Percentiles rank a stretch among this genome's conserved stretches.
These are phyloP conservation scores for Diaporthe aspalathi DNA, from an alignment of 2,329 filamentous ascomycete genomes.

Conservation along the genomic window DNA sequence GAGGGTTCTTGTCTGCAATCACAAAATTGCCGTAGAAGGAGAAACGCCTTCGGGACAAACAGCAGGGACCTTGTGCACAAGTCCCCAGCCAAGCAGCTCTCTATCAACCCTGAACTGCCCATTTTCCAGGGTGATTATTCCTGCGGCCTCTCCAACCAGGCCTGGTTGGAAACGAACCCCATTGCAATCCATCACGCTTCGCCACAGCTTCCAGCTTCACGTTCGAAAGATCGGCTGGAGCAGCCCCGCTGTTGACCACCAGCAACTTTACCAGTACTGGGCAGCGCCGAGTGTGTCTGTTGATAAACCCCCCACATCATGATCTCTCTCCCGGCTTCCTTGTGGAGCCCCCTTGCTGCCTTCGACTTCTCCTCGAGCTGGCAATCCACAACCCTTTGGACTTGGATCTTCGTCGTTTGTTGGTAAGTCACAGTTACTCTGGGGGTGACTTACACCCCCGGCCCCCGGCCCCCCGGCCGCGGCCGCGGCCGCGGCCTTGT, in stretches of 20 bases:
- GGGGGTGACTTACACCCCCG: neutral
- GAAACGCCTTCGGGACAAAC: constrained; percentile 35
- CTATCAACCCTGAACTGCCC: constrained; percentile 19
- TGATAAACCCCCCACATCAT: constrained; percentile 35
- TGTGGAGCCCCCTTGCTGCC: constrained; percentile 33
- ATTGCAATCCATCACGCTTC: constrained; percentile 10
- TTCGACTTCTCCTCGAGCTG: constrained; percentile 32
- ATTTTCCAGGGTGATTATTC: constrained; percentile 34
- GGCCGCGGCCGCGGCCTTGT: neutral
- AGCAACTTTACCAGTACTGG: constrained; percentile 29
- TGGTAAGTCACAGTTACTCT: constrained; percentile 53
- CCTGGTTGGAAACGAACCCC: constrained; percentile 40
- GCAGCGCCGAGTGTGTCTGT: constrained; percentile 28
- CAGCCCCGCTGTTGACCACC: constrained; percentile 12
- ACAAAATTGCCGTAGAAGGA: constrained; percentile 35
- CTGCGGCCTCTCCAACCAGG: constrained; percentile 41
- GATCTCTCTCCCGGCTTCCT: constrained; percentile 20
- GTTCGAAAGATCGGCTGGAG: constrained; percentile 29
- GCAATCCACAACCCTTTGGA: constrained; percentile 37
- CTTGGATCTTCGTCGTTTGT: constrained; percentile 45
- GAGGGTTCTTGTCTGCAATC: constrained; percentile 23
- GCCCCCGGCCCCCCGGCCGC: too few species aligned
- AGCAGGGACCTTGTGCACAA: constrained; percentile 15
- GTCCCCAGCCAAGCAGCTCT: constrained; percentile 6
- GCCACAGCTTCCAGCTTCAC: constrained; percentile 7